Evolutionary conservation across 192 early-diverging fungal species (phyloP), one percentile per base, ranked within the genome.

Genomic region (Coemansia sp.): DNA sequence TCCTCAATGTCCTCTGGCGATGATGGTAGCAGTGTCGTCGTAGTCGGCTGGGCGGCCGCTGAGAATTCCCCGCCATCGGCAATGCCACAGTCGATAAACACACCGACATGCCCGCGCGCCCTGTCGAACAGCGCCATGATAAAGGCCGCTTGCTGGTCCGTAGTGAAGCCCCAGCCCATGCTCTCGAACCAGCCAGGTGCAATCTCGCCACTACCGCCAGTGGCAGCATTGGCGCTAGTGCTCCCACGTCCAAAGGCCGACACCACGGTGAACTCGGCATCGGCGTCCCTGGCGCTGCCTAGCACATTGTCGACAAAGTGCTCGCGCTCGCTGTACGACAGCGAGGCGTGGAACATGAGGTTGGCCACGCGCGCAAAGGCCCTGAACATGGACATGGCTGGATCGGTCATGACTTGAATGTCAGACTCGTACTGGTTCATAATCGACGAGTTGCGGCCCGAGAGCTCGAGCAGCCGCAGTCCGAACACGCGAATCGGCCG

Each of bases 311-410:
- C 73, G 22, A 88, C 86, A 82, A 94, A 96, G 39, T 92, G 90
- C 39, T 87, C 82, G 12, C 76, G 75, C 11, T 86, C 68, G 12
- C 86, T 72, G 29, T 95, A 76, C 17, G 75, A 74, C 56, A 98
- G 73, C 8, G 85, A 74, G 3, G 91, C 85, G 7, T 81, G 74
- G 35, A 96, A 76, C 1, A 70, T 70, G 46, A 95, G 85, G 11
- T 86, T 82, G 73, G 88, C 91, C 11, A 96, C 77, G 32, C 85
- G 87, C 22, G 89, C 91, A 79, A 96, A 94, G 0, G 92, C 90
- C 2, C 92, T 76, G 74, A 98, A 90, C 40, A 95, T 90, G 35
- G 86, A 91, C 72, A 98, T 74, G 14, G 94, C 84, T 0, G 94
- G 87, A 64, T 96, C 96, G 8, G 77, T 73, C 4, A 83, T 76